Conservation (phyloP, 1,284 basidiomycete genomes). For the Trichosporon sp. region DNA sequence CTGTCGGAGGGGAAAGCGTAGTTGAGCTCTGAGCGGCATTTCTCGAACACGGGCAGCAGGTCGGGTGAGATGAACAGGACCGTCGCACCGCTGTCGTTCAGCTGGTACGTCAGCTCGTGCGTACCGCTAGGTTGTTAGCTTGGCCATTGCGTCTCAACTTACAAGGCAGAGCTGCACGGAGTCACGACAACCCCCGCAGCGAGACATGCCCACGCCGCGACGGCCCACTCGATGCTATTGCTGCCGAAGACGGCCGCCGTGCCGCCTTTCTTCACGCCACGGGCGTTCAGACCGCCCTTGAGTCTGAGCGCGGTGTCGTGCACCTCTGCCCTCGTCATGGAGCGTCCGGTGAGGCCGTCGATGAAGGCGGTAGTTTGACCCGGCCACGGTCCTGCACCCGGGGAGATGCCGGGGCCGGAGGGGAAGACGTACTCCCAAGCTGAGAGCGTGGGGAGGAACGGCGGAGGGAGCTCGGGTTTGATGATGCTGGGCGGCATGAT, state of each 20-base stretch:
- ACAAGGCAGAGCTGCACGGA: slow-evolving; percentile 52
- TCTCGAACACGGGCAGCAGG: slow-evolving; percentile 55
- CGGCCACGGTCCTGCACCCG: slow-evolving; percentile 28
- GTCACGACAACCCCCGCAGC: slow-evolving; percentile 46
- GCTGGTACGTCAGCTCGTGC: slow-evolving; percentile 53
- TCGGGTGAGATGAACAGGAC: slow-evolving; percentile 64
- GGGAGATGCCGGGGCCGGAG: slow-evolving; percentile 7
- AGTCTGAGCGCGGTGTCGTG: slow-evolving; percentile 64
- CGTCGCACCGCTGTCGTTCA: slow-evolving; percentile 62
- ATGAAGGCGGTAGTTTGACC: slow-evolving; percentile 62
- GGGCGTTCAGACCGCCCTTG: slow-evolving; percentile 60
- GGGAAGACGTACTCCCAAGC: slow-evolving; percentile 36
- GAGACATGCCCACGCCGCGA: slow-evolving; percentile 63
- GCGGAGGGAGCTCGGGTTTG: slow-evolving; percentile 34
- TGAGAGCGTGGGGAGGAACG: slow-evolving; percentile 47
- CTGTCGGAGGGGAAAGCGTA: slow-evolving; percentile 20
- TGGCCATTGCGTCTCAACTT: slow-evolving; percentile 55
- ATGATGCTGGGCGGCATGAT: slow-evolving; percentile 34
- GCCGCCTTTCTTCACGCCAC: slow-evolving; percentile 45
- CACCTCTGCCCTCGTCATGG: slow-evolving; percentile 64
- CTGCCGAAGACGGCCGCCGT: slow-evolving; percentile 51
- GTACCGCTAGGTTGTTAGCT: slow-evolving; percentile 39
- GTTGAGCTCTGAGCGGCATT: slow-evolving; percentile 27
- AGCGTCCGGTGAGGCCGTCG: slow-evolving; percentile 65
- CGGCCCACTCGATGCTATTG: slow-evolving; percentile 68